Percentiles rank a stretch among this genome's conserved stretches.
phyloP scores from a whole-genome alignment of 1,284 basidiomycete genomes.

The Cryptococcus neoformans region DNA sequence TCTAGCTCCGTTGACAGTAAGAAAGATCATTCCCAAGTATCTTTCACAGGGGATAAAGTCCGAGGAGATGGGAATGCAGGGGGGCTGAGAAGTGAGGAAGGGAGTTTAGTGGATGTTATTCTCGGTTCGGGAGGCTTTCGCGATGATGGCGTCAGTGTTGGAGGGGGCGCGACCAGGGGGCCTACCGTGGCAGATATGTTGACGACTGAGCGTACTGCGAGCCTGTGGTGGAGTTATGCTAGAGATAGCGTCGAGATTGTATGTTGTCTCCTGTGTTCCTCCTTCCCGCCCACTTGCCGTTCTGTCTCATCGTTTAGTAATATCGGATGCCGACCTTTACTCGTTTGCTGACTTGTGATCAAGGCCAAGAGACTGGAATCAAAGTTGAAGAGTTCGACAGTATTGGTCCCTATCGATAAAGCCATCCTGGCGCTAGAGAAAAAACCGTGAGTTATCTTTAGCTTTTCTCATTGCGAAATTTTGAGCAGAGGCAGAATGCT shows the following conservation, averaged over 20 bases:
- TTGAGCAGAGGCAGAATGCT: background rate
- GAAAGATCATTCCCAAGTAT: too few relatives aligned
- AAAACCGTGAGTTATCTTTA: slow-evolving; percentile 39
- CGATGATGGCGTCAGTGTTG: too few relatives aligned
- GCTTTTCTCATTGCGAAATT: background rate
- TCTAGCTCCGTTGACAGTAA: background rate
- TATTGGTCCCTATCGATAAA: slow-evolving; percentile 45
- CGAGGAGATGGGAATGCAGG: background rate
- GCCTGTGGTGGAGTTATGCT: slow-evolving; percentile 46
- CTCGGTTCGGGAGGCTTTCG: background rate
- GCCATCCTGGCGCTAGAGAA: slow-evolving; percentile 34
- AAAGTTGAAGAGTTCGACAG: slow-evolving; percentile 29
- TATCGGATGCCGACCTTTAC: background rate
- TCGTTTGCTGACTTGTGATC: background rate
- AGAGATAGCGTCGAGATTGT: slow-evolving; percentile 37
- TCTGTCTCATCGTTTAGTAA: background rate
- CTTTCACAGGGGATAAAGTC: too few relatives aligned
- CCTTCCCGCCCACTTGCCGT: background rate
- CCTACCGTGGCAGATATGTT: slow-evolving; percentile 36
- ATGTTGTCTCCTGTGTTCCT: slow-evolving; percentile 10
- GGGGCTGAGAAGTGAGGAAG: background rate
- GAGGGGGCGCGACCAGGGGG: background rate
- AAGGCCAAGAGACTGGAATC: slow-evolving; percentile 20
- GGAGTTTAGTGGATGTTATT: slow-evolving; percentile 13
- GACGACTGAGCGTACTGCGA: slow-evolving; percentile 35